Evolutionary conservation across 1,284 basidiomycete species (phyloP).

Genomic region (Pterula multifida): DNA sequence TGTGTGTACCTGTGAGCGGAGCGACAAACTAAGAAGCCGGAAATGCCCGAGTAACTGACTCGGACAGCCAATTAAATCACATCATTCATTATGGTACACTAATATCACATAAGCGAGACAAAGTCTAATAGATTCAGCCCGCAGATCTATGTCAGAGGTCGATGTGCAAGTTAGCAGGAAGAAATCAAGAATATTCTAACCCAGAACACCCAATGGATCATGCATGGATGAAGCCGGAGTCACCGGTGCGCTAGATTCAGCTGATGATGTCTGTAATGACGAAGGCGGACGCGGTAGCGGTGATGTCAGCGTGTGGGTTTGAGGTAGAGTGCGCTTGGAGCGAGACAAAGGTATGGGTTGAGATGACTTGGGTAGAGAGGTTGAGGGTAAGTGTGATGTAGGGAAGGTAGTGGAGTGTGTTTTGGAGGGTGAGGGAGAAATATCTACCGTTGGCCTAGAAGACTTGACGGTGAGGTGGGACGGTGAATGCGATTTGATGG

Average conservation of each 20-base stretch:
- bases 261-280: background rate
- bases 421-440: too few species aligned
- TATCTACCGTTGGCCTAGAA: too few species aligned
- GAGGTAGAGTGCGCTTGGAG: background rate
- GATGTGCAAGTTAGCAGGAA: background rate
- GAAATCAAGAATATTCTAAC: slow-evolving; percentile 8
- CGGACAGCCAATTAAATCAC: slow-evolving; percentile 3
- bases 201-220: slow-evolving; percentile 55
- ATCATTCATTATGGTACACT: background rate
- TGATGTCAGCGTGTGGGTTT: slow-evolving; percentile 16
- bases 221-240: slow-evolving; percentile 21
- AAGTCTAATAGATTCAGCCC: background rate
- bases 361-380: background rate
- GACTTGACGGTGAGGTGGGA: too few species aligned
- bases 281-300: slow-evolving; percentile 22
- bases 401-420: slow-evolving; percentile 4
- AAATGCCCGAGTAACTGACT: background rate
- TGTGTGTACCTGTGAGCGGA: slow-evolving; percentile 2
- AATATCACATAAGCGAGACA: background rate
- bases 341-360: background rate
- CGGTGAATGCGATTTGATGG: too few species aligned
- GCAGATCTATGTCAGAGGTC: background rate
- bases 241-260: background rate
- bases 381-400: background rate
- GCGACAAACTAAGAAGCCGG: slow-evolving; percentile 1